Evolutionary conservation across 176 grass and related monocot species (phyloP).

Genomic region (Urochloa ruziziensis): DNA sequence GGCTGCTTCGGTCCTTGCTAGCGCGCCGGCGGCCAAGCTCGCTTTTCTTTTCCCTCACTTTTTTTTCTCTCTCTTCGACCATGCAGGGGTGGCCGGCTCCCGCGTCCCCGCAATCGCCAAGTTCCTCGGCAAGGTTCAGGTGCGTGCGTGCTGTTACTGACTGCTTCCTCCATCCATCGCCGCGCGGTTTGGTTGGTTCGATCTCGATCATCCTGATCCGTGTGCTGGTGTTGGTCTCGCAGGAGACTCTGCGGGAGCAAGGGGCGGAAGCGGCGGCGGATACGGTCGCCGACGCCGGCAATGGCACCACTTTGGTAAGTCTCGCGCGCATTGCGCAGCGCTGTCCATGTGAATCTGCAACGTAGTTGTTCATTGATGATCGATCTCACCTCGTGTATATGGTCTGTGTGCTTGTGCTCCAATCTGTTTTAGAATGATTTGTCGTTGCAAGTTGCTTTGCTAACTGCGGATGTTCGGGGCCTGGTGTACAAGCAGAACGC

Average conservation of each 20-base stretch:
- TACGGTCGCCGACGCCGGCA: not conserved
- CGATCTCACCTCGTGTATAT: not conserved
- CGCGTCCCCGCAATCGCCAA: constrained; percentile 48
- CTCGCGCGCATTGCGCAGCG: not conserved
- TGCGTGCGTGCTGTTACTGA: not conserved
- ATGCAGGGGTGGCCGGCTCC: constrained; percentile 31
- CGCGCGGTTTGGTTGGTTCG: too few relatives aligned
- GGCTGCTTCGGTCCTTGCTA: not conserved
- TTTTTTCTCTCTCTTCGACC: not conserved
- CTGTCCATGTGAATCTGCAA: not conserved
- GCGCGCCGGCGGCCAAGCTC: not conserved
- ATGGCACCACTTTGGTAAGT: not conserved
- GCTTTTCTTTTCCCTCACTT: not conserved
- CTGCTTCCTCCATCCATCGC: not conserved
- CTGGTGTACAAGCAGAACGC: not conserved
- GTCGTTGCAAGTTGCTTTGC: constrained; percentile 12
- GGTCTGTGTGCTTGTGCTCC: not conserved
- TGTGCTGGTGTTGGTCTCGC: not conserved
- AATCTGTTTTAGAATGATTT: not conserved
- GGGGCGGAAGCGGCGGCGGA: not conserved
- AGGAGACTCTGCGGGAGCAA: constrained; percentile 22
- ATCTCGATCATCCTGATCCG: too few relatives aligned
- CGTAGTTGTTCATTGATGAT: not conserved
- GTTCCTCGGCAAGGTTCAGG: constrained; percentile 57
- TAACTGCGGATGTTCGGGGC: constrained; percentile 34